phyloP scores from a whole-genome alignment of 2,329 filamentous ascomycete species.

The Cladobotryum mycophilum region DNA sequence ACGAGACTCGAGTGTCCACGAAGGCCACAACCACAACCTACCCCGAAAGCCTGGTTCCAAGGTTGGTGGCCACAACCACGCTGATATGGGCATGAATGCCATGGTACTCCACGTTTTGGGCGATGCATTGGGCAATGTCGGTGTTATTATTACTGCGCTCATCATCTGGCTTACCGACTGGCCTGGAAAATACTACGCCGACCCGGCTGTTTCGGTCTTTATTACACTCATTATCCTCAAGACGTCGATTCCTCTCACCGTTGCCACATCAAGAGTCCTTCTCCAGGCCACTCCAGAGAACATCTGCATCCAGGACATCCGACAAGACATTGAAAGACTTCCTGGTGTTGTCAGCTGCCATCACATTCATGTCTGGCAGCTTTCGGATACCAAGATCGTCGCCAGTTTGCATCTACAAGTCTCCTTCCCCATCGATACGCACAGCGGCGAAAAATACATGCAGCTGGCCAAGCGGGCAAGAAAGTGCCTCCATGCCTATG shows the following conservation, averaged over 20 bases:
- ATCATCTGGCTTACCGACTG: constrained; percentile 88
- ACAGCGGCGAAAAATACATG: constrained; percentile 81
- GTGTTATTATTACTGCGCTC: constrained; percentile 75
- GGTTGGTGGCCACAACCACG: constrained; percentile 70
- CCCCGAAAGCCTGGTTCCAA: constrained; percentile 56
- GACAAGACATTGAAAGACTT: constrained; percentile 80
- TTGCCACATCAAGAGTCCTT: constrained; percentile 77
- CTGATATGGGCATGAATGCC: constrained; percentile 91
- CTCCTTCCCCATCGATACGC: constrained; percentile 78
- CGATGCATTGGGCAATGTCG: constrained; percentile 79
- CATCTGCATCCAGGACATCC: constrained; percentile 82
- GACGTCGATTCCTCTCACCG: constrained; percentile 72
- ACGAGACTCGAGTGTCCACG: constrained; percentile 53
- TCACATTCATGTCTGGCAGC: constrained; percentile 95
- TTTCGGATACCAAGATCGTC: constrained; percentile 90
- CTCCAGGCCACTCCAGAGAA: constrained; percentile 90
- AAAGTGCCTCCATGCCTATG: constrained; percentile 86
- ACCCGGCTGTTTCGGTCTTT: constrained; percentile 86
- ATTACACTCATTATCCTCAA: constrained; percentile 77
- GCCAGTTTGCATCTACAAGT: constrained; percentile 92
- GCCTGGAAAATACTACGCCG: constrained; percentile 77
- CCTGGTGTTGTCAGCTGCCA: constrained; percentile 86
- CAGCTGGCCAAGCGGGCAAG: constrained; percentile 74
- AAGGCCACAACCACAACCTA: constrained; percentile 73
- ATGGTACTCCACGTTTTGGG: constrained; percentile 73